Evolutionary conservation across 2,329 filamentous ascomycete species (phyloP), one percentile per base, ranked within the genome.

Genomic region (Fusarium sp.): DNA sequence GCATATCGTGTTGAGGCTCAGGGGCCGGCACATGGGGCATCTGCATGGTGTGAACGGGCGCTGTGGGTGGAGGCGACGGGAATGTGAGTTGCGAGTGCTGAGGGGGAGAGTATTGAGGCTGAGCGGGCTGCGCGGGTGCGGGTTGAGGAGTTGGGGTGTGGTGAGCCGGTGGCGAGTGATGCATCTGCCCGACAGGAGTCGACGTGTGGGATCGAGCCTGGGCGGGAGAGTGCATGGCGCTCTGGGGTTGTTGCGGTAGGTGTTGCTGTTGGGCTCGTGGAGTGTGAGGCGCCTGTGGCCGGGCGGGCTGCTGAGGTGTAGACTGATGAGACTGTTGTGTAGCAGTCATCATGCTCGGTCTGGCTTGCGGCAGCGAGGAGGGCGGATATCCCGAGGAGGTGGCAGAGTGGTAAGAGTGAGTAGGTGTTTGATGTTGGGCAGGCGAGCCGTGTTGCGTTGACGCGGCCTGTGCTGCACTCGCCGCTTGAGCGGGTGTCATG

Each of bases 401-500:
- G 57, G 73, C 68, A 38, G 70, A 35, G 56, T 71, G 56, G 22
- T 68, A 52, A 65, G 67, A 62, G 40, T 78, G 77, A 40, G 68
- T 54, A 27, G 69, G 20, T 58, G 66, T 42, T 65, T 67, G 71
- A 36, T 72, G 71, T 40, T 74, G 76, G 20, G 59, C 69, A 52
- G 50, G 61, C 45, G 71, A 65, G 29, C 65, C 58, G 45, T 71
- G 71, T 35, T 77, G 77, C 11, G 76, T 74, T 36, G 75, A 75
- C 18, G 74, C 74, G 25, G 77, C 70, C 52, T 79, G 79, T 8
- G 80, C 79, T 31, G 79, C 78, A 65, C 75, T 77, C 38, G 78
- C 79, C 33, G 82, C 78, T 65, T 81, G 80, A 20, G 81, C 78
- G 9, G 82, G 81, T 52, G 81, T 82, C 47, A 82, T 79, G 5